These are phyloP conservation scores for Aspergillus sp. DNA, from an alignment of 2,329 filamentous ascomycete species.

Conservation along the genomic window DNA sequence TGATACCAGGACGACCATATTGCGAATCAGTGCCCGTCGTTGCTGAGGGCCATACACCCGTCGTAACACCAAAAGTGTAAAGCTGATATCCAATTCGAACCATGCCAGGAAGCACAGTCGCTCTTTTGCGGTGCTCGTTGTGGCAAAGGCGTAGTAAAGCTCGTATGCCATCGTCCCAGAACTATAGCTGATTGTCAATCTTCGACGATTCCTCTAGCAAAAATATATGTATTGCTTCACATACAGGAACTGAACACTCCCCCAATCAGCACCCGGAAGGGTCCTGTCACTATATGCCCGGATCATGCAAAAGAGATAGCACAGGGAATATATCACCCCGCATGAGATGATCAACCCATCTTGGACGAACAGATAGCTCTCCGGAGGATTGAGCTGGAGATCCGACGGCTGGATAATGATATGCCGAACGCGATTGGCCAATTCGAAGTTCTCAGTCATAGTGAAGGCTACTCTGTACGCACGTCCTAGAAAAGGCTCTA, in stretches of 20 bases:
- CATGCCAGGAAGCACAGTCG: conserved; percentile 10
- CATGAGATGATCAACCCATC: conserved; percentile 16
- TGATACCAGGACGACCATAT: conserved; percentile 7
- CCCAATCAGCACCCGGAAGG: conserved; percentile 5
- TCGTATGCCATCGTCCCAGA: conserved; percentile 13
- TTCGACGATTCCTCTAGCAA: background rate
- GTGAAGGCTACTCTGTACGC: background rate
- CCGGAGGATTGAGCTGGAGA: conserved; percentile 8
- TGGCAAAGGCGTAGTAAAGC: conserved; percentile 12
- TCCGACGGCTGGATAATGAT: conserved; percentile 14
- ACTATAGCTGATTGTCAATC: background rate
- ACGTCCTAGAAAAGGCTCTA: background rate
- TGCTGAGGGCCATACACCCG: conserved; percentile 5
- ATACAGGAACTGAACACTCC: conserved; percentile 8
- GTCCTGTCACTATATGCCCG: conserved; percentile 9
- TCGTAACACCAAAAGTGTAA: conserved; percentile 4
- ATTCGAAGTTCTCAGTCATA: conserved; percentile 2
- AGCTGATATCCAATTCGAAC: conserved; percentile 12
- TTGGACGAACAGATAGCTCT: conserved; percentile 15
- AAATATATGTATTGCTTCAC: background rate
- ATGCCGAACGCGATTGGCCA: conserved; percentile 7
- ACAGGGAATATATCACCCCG: conserved; percentile 12
- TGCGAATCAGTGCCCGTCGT: conserved; percentile 1
- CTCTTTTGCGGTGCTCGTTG: conserved; percentile 9
- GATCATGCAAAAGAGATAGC: conserved; percentile 11